Percentiles rank a stretch among this genome's conserved stretches.
These are phyloP conservation scores for Phoma herbarum DNA, from an alignment of 2,329 filamentous ascomycete genomes.

Conservation along the genomic window DNA sequence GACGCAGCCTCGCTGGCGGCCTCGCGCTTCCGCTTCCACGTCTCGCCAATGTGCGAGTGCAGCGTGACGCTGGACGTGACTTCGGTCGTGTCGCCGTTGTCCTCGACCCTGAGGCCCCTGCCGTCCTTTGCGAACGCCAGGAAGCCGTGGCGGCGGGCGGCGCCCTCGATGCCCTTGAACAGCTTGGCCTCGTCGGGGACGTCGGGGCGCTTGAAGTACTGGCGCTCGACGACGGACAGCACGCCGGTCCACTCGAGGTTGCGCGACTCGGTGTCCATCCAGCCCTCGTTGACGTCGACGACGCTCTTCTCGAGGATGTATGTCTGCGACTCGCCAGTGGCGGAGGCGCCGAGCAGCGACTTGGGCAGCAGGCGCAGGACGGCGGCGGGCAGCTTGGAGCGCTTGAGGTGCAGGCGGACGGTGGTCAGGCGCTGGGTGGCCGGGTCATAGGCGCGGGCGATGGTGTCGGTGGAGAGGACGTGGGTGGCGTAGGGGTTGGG, in stretches of 20 bases:
- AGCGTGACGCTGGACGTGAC: constrained; percentile 79
- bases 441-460: constrained; percentile 76
- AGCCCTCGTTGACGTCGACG: constrained; percentile 80
- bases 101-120: constrained; percentile 40
- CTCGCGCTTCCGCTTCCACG: constrained; percentile 62
- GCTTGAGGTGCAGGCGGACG: constrained; percentile 82
- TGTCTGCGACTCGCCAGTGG: constrained; percentile 72
- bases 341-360: constrained; percentile 68
- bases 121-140: constrained; percentile 36
- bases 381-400: constrained; percentile 77
- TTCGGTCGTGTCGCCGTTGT: constrained; percentile 62
- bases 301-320: constrained; percentile 84
- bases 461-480: constrained; percentile 84
- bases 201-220: constrained; percentile 68
- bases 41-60: constrained; percentile 74
- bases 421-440: constrained; percentile 78
- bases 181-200: constrained; percentile 36
- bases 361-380: constrained; percentile 78
- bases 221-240: constrained; percentile 78
- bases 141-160: constrained; percentile 45
- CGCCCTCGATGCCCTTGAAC: constrained; percentile 44
- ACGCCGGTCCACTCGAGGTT: constrained; percentile 87
- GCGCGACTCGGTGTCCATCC: constrained; percentile 82
- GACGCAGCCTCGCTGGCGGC: constrained; percentile 43
- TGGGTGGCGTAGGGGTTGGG: constrained; percentile 86